phyloP scores from a whole-genome alignment of 2,329 filamentous ascomycete genomes.

The Verticillium dahliae region DNA sequence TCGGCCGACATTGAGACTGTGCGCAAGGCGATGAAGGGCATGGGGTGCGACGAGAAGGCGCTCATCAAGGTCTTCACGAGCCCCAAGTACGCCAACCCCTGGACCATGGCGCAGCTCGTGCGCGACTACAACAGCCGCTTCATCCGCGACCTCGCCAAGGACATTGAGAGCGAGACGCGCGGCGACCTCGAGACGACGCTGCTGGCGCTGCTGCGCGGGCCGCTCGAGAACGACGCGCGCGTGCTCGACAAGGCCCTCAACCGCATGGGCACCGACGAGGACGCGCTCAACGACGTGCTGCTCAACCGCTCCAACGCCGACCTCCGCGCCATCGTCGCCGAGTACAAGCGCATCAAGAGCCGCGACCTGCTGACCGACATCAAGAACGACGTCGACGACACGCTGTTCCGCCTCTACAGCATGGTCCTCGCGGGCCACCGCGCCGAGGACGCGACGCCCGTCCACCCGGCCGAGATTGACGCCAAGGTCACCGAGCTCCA shows the following conservation, averaged over 20 bases:
- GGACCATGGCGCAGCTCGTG: slow-evolving; percentile 23
- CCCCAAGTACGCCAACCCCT: slow-evolving; percentile 23
- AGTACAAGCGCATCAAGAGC: slow-evolving; percentile 20
- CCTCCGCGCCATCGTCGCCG: slow-evolving; percentile 21
- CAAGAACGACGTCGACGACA: slow-evolving; percentile 22
- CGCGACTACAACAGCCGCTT: slow-evolving; percentile 25
- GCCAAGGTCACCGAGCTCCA: slow-evolving; percentile 24
- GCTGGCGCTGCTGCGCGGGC: slow-evolving; percentile 21
- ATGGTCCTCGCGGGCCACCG: slow-evolving; percentile 21
- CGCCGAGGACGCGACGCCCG: slow-evolving; percentile 19
- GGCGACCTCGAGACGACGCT: slow-evolving; percentile 22
- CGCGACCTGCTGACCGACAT: slow-evolving; percentile 22
- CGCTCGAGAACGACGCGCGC: slow-evolving; percentile 23
- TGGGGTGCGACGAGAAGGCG: slow-evolving; percentile 24
- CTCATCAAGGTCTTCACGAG: slow-evolving; percentile 21
- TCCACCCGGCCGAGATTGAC: slow-evolving; percentile 22
- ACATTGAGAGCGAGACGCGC: slow-evolving; percentile 25
- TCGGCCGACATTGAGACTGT: slow-evolving; percentile 19
- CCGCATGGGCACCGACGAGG: slow-evolving; percentile 23
- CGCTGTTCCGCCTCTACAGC: slow-evolving; percentile 23
- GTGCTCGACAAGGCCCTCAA: slow-evolving; percentile 22
- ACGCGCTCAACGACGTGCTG: slow-evolving; percentile 25
- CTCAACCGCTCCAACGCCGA: slow-evolving; percentile 28
- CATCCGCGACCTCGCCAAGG: slow-evolving; percentile 22
- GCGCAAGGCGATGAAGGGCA: slow-evolving; percentile 27